Conservation (phyloP, 2,329 filamentous ascomycete genomes). For the Aspergillus sp. region DNA sequence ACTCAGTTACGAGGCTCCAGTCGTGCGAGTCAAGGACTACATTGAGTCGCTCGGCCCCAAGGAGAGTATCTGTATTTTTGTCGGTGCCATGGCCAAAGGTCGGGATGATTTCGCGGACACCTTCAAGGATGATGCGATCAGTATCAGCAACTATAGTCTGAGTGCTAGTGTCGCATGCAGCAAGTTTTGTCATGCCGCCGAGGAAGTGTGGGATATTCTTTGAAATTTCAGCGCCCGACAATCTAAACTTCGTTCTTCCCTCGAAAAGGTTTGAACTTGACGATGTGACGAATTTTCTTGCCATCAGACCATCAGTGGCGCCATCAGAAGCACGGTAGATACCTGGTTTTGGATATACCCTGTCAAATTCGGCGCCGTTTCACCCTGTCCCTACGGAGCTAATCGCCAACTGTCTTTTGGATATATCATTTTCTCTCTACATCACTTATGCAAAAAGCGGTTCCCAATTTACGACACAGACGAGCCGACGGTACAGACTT, state of each 20-base stretch:
- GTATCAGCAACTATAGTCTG: constrained; percentile 96
- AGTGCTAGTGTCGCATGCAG: constrained; percentile 98
- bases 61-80: constrained; percentile 96
- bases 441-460: constrained; percentile 13
- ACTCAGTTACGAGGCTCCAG: constrained; percentile 86
- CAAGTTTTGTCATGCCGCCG: constrained; percentile 98
- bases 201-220: constrained; percentile 93
- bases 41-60: constrained; percentile 76
- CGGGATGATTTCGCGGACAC: constrained; percentile 92
- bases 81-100: constrained; percentile 98
- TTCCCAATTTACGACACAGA: not conserved
- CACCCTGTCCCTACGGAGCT: constrained; percentile 10
- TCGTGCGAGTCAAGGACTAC: constrained; percentile 88
- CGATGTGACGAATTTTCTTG: constrained; percentile 38
- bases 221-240: constrained; percentile 52
- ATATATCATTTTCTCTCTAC: constrained; percentile 20
- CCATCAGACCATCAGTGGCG: constrained; percentile 23
- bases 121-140: constrained; percentile 95
- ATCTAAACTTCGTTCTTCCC: constrained; percentile 9
- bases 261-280: constrained; percentile 21
- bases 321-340: constrained; percentile 18
- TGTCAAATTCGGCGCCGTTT: constrained; percentile 11
- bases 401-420: constrained; percentile 14
- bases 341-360: constrained; percentile 9
- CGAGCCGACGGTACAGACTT: constrained; percentile 9